phyloP scores from a whole-genome alignment of 768 basidiomycete species.

The Hortiboletus flavorubellus region DNA sequence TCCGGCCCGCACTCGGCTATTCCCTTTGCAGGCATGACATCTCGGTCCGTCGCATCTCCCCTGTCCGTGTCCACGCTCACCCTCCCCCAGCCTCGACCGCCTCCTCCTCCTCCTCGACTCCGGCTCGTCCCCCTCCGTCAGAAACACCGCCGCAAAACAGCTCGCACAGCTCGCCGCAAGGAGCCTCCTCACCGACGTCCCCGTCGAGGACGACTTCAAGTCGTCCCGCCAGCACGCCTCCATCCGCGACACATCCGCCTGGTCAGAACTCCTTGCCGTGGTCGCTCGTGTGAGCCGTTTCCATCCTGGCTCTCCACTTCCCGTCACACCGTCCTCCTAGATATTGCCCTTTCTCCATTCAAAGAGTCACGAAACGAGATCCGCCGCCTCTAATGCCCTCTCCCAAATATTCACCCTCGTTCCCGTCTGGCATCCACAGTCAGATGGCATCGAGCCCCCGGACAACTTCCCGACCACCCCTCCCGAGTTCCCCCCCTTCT shows the following conservation, averaged over 20 bases:
- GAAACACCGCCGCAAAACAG: slow-evolving; percentile 95
- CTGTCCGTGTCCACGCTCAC: not conserved
- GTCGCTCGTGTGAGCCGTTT: slow-evolving; percentile 68
- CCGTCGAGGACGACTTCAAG: slow-evolving; percentile 77
- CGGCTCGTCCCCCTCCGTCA: slow-evolving; percentile 85
- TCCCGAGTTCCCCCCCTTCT: slow-evolving; percentile 72
- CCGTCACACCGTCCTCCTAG: slow-evolving; percentile 36
- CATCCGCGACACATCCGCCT: slow-evolving; percentile 67
- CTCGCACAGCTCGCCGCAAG: slow-evolving; percentile 88
- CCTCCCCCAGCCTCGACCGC: slow-evolving; percentile 77
- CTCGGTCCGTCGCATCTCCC: slow-evolving; percentile 46
- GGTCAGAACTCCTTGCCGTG: slow-evolving; percentile 88
- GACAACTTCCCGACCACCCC: slow-evolving; percentile 29
- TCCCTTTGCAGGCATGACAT: slow-evolving; percentile 67
- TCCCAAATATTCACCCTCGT: slow-evolving; percentile 84
- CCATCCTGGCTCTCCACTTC: not conserved
- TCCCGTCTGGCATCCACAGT: slow-evolving; percentile 64
- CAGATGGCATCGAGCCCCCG: slow-evolving; percentile 23
- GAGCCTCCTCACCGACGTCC: slow-evolving; percentile 78
- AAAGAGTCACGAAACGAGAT: slow-evolving; percentile 88
- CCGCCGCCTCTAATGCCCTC: slow-evolving; percentile 84
- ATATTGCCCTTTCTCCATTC: slow-evolving; percentile 90
- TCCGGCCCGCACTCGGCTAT: slow-evolving; percentile 44
- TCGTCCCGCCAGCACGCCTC: slow-evolving; percentile 52
- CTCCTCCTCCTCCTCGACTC: slow-evolving; percentile 94